Evolutionary conservation across 768 basidiomycete genomes (phyloP).

Genomic region (Asterophora lycoperdoides): DNA sequence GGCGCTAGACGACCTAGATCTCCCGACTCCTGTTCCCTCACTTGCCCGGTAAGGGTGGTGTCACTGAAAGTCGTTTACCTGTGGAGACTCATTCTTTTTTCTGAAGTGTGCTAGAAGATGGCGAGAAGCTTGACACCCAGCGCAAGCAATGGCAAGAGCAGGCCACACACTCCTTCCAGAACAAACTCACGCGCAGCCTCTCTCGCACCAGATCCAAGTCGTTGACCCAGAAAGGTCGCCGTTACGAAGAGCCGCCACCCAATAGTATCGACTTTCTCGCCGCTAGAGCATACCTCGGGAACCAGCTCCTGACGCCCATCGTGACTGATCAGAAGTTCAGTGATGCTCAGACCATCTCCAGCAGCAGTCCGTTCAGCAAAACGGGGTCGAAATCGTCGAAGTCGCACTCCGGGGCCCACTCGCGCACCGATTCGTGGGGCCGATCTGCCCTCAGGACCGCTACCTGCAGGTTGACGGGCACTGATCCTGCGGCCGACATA

Average conservation of each 20-base stretch:
- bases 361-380: no score
- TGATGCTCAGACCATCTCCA: slow-evolving; percentile 25
- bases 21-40: slow-evolving; percentile 58
- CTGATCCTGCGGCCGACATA: slow-evolving; percentile 5
- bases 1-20: slow-evolving; percentile 54
- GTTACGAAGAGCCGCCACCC: slow-evolving; percentile 23
- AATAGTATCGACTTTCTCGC: slow-evolving; percentile 57
- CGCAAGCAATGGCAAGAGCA: slow-evolving; percentile 64
- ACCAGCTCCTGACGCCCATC: slow-evolving; percentile 52
- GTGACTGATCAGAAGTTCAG: slow-evolving; percentile 19
- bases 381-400: slow-evolving; percentile 32
- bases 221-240: slow-evolving; percentile 34
- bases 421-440: slow-evolving; percentile 40
- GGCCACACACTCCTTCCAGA: slow-evolving; percentile 60
- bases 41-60: slow-evolving; percentile 40
- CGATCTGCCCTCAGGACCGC: slow-evolving; percentile 35
- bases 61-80: not conserved
- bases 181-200: slow-evolving; percentile 55
- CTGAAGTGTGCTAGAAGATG: slow-evolving; percentile 63
- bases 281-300: slow-evolving; percentile 62
- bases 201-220: slow-evolving; percentile 65
- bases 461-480: slow-evolving; percentile 21
- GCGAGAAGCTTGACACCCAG: slow-evolving; percentile 54
- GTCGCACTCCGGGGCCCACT: slow-evolving; percentile 35
- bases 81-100: not conserved